Conservation (phyloP, 768 basidiomycete genomes). For the Hypsizygus marmoreus region DNA sequence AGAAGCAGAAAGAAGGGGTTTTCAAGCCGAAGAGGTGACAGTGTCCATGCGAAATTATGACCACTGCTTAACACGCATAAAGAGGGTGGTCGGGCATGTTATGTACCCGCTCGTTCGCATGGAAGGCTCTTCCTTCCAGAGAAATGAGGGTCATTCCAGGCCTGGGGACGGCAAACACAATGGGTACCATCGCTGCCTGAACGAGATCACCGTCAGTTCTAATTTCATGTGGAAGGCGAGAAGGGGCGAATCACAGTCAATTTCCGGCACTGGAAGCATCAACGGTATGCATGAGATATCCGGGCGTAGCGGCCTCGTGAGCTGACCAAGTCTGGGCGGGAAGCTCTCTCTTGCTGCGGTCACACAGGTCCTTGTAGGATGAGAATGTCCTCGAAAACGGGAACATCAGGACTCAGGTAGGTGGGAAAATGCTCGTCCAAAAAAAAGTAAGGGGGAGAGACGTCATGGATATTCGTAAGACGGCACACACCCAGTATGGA, state of each 20-base stretch:
- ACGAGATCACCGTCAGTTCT: too few species aligned
- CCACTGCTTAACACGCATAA: background rate
- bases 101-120: background rate
- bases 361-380: too few species aligned
- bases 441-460: background rate
- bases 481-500: slow-evolving; percentile 11
- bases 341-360: too few species aligned
- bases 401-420: slow-evolving; percentile 1
- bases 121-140: background rate
- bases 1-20: too few species aligned
- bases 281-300: too few species aligned
- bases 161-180: too few species aligned
- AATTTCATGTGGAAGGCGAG: too few species aligned
- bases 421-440: slow-evolving; percentile 1
- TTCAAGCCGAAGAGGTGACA: slow-evolving; percentile 6
- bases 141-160: background rate
- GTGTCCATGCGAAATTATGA: background rate
- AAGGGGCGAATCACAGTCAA: slow-evolving; percentile 1
- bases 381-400: background rate
- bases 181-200: too few species aligned
- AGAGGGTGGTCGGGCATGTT: background rate
- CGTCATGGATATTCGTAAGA: background rate
- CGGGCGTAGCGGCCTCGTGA: too few species aligned
- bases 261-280: background rate
- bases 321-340: too few species aligned